Evolutionary conservation across 345 rosid genomes (phyloP).

Genomic region (Toxicodendron radicans): DNA sequence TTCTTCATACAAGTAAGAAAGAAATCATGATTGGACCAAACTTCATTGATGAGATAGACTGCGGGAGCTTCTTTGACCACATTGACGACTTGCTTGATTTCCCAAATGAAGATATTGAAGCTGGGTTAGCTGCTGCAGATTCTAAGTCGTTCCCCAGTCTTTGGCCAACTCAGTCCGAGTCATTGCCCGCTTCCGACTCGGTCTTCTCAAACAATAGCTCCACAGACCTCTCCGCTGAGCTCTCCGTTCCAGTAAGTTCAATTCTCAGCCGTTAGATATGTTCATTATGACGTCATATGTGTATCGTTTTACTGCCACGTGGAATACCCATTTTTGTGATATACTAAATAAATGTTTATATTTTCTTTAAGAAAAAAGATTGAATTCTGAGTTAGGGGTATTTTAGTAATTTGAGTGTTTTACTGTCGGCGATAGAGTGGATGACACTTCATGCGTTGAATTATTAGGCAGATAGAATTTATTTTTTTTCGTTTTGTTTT

Average conservation of each 20-base stretch:
- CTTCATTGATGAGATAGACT: constrained; percentile 81
- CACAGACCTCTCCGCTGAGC: constrained; percentile 69
- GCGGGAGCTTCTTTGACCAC: constrained; percentile 92
- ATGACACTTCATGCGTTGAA: constrained; percentile 12
- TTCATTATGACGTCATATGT: constrained; percentile 19
- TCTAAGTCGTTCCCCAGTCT: constrained; percentile 51
- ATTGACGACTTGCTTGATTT: constrained; percentile 89
- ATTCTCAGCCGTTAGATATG: constrained; percentile 16
- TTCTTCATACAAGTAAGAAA: not conserved
- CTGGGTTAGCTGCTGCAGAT: constrained; percentile 35
- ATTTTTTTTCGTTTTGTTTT: constrained; percentile 18
- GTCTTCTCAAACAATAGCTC: constrained; percentile 57
- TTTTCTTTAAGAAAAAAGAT: too few species aligned
- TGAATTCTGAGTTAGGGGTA: not conserved
- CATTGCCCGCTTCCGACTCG: constrained; percentile 61
- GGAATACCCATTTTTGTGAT: not conserved
- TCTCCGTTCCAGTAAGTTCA: constrained; percentile 83
- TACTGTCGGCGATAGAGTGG: constrained; percentile 19
- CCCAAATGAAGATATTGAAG: constrained; percentile 68
- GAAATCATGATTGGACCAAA: constrained; percentile 63
- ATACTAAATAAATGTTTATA: not conserved
- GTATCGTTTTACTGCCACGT: not conserved
- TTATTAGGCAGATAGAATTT: constrained; percentile 14
- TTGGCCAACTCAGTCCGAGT: constrained; percentile 68
- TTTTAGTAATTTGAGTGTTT: not conserved